Conservation (phyloP, 768 basidiomycete genomes). For the Suillus discolor region DNA sequence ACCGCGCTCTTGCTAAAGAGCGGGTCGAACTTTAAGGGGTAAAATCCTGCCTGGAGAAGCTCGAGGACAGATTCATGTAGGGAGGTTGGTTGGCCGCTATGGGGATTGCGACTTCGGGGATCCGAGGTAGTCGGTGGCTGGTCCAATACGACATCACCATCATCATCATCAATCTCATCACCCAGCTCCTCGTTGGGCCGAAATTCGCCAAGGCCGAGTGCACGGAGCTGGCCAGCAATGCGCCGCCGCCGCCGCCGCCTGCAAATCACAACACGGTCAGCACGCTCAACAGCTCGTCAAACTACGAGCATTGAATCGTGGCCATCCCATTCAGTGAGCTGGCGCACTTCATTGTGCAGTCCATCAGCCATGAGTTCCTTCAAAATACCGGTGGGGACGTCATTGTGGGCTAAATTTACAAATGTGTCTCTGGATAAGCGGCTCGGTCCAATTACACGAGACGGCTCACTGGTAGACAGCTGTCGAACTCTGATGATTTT, state of each 20-base stretch:
- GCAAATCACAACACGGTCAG: slow-evolving; percentile 46
- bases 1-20: slow-evolving; percentile 54
- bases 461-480: too few species aligned
- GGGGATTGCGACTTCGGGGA: slow-evolving; percentile 11
- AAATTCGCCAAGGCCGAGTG: slow-evolving; percentile 51
- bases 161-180: slow-evolving; percentile 31
- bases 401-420: slow-evolving; percentile 62
- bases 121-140: slow-evolving; percentile 3
- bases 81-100: slow-evolving; percentile 26
- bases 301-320: slow-evolving; percentile 49
- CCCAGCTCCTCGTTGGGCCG: slow-evolving; percentile 39
- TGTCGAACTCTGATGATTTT: too few species aligned
- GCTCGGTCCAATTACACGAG: slow-evolving; percentile 43
- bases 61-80: slow-evolving; percentile 53
- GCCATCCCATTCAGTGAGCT: slow-evolving; percentile 56
- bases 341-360: slow-evolving; percentile 47
- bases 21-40: slow-evolving; percentile 39
- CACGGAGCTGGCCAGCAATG: slow-evolving; percentile 54
- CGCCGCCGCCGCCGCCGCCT: slow-evolving; percentile 49
- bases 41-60: slow-evolving; percentile 67
- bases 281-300: slow-evolving; percentile 50
- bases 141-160: slow-evolving; percentile 3
- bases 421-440: slow-evolving; percentile 58
- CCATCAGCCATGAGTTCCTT: slow-evolving; percentile 51
- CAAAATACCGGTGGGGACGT: slow-evolving; percentile 48